phyloP scores from a whole-genome alignment of 176 grass and related monocot species.

The Themeda triandra region DNA sequence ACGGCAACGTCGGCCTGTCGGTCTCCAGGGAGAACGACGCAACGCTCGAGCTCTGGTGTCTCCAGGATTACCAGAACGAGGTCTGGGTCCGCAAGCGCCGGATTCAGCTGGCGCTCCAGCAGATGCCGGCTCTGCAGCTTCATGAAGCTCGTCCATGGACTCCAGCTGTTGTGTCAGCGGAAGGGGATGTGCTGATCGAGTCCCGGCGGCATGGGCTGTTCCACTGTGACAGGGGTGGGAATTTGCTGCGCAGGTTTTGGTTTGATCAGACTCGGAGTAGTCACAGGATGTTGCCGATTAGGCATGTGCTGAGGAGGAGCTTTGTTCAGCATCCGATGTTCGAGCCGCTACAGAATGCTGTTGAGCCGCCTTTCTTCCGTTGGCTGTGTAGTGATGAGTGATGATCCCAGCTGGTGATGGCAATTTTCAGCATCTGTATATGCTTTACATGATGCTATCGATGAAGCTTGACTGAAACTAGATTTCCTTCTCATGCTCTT shows the following conservation, averaged over 20 bases:
- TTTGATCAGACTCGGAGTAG: neutral
- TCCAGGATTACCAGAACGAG: neutral
- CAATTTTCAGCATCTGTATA: no score
- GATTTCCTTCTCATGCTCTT: neutral
- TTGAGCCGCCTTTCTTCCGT: neutral
- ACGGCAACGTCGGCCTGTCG: neutral
- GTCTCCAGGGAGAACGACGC: neutral
- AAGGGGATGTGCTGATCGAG: neutral
- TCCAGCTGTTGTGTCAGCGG: neutral
- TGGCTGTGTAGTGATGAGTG: neutral
- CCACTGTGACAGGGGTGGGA: neutral
- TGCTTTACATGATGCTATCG: neutral
- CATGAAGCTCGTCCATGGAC: neutral
- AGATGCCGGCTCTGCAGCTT: neutral
- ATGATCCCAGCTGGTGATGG: neutral
- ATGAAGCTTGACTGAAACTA: neutral
- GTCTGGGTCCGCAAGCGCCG: neutral
- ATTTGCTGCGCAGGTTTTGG: neutral
- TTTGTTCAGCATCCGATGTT: neutral
- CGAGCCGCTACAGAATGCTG: neutral
- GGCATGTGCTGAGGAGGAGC: neutral
- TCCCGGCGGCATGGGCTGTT: neutral
- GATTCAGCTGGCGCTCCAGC: neutral
- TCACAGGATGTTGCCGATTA: neutral
- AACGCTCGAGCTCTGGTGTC: slow-evolving; percentile 17